Conservation (phyloP, 208 protist genomes). For the Crithidia expoeki region DNA sequence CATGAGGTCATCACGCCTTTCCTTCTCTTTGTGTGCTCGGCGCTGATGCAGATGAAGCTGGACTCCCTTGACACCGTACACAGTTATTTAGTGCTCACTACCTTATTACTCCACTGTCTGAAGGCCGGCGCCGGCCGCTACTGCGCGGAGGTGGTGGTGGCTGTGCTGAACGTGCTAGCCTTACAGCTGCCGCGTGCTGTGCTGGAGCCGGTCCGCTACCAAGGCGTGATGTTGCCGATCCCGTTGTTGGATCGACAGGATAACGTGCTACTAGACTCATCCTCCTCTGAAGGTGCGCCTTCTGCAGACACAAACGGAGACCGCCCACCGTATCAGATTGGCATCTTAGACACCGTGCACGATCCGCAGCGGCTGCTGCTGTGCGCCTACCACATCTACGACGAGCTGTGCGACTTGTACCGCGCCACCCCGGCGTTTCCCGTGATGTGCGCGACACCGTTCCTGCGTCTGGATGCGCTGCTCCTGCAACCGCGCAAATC, state of each 20-base stretch:
- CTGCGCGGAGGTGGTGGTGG: slow-evolving; percentile 64
- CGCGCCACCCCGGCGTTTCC: slow-evolving; percentile 56
- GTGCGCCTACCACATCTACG: slow-evolving; percentile 70
- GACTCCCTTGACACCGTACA: slow-evolving; percentile 54
- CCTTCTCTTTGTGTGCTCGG: slow-evolving; percentile 69
- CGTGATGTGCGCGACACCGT: slow-evolving; percentile 51
- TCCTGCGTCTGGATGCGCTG: slow-evolving; percentile 44
- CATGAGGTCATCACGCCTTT: slow-evolving; percentile 82
- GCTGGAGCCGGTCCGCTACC: slow-evolving; percentile 64
- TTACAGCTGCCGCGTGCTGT: slow-evolving; percentile 62
- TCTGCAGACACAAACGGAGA: too few species aligned
- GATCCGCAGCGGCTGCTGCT: slow-evolving; percentile 46
- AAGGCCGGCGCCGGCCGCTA: slow-evolving; percentile 52
- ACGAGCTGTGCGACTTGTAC: slow-evolving; percentile 51
- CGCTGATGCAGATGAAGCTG: slow-evolving; percentile 67
- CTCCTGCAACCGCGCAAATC: slow-evolving; percentile 21
- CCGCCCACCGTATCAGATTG: slow-evolving; percentile 29
- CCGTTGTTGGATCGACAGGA: slow-evolving; percentile 64
- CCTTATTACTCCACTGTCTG: slow-evolving; percentile 46
- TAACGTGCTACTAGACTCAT: slow-evolving; percentile 29
- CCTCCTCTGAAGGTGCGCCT: background rate
- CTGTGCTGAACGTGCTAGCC: slow-evolving; percentile 71
- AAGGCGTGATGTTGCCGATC: slow-evolving; percentile 62
- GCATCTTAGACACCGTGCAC: slow-evolving; percentile 40
- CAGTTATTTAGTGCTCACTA: slow-evolving; percentile 49